A percentile compares a stretch with the other conserved stretches of the same genome.
These are phyloP conservation scores for Diatrype stigma DNA, from an alignment of 2,329 filamentous ascomycete genomes.

Conservation along the genomic window DNA sequence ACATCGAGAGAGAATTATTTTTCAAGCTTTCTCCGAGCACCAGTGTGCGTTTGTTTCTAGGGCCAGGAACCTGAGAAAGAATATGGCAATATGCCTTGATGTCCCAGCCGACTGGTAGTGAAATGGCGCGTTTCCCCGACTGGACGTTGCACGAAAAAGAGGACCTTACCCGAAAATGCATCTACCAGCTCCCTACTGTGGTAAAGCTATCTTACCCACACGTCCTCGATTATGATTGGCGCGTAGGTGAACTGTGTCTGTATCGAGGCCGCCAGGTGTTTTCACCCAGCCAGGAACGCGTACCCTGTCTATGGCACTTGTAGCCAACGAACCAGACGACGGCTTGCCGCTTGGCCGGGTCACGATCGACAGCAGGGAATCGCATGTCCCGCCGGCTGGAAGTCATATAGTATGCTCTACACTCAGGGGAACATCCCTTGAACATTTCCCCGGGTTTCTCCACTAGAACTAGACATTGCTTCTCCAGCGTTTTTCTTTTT, in stretches of 20 bases:
- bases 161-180: background rate
- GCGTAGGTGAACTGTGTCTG: background rate
- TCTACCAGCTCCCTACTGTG: background rate
- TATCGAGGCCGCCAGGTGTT: background rate
- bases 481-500: background rate
- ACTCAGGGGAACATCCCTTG: background rate
- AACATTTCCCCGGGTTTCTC: background rate
- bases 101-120: background rate
- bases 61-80: background rate
- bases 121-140: background rate
- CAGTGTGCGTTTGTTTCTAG: background rate
- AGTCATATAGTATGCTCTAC: background rate
- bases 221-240: background rate
- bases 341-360: background rate
- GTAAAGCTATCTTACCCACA: background rate
- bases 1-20: background rate
- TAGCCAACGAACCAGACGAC: background rate
- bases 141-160: background rate
- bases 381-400: background rate
- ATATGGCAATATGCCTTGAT: too few species aligned
- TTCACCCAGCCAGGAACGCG: background rate
- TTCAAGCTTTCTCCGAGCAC: background rate
- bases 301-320: background rate
- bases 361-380: background rate
- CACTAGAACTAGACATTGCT: background rate